phyloP scores from a whole-genome alignment of 306 rosid genomes.

The Rosa persica region DNA sequence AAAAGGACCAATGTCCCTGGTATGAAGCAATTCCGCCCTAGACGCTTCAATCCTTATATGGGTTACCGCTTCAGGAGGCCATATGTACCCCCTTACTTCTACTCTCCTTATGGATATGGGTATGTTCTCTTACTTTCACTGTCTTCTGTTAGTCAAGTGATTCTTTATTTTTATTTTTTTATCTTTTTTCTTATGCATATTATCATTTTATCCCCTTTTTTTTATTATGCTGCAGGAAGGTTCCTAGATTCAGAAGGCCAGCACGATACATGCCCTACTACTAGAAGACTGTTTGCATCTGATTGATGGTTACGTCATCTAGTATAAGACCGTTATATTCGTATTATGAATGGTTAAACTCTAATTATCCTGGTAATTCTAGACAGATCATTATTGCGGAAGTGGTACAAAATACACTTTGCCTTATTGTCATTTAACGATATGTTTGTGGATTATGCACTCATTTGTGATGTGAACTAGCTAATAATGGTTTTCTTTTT shows the following conservation, averaged over 20 bases:
- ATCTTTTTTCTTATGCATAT: slow-evolving; percentile 12
- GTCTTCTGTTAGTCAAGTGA: background rate
- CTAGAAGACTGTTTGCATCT: slow-evolving; percentile 35
- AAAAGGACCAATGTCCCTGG: slow-evolving; percentile 97
- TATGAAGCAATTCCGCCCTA: slow-evolving; percentile 82
- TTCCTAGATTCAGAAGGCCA: slow-evolving; percentile 77
- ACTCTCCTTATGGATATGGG: slow-evolving; percentile 92
- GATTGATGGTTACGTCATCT: background rate
- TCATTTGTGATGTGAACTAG: background rate
- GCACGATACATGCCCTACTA: slow-evolving; percentile 78
- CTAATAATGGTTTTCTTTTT: background rate
- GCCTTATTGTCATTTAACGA: background rate
- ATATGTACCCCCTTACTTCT: slow-evolving; percentile 70
- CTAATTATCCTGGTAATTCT: background rate
- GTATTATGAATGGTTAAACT: background rate
- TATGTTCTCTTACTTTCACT: slow-evolving; percentile 30
- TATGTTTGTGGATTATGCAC: background rate
- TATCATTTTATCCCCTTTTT: slow-evolving; percentile 15
- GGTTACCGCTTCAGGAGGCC: slow-evolving; percentile 81
- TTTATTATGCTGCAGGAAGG: slow-evolving; percentile 57
- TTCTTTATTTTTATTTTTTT: background rate
- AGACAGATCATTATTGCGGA: background rate
- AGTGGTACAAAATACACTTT: background rate
- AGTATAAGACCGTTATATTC: background rate
- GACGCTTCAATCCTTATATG: slow-evolving; percentile 74